Conservation (phyloP, 805 yeast genomes). For the Lachancea cidri region DNA sequence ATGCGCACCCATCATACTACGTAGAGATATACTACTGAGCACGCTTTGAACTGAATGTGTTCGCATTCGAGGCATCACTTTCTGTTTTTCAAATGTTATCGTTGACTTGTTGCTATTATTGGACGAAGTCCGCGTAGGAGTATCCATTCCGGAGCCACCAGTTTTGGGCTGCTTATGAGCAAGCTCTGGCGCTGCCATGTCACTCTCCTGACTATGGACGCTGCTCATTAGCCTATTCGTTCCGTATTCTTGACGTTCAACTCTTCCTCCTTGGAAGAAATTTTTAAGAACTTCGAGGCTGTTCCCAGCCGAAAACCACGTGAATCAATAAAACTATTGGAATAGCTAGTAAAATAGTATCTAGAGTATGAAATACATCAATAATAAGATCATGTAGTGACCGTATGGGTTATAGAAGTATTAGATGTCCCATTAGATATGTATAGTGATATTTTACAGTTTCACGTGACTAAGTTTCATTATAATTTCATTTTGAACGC, state of each 20-base stretch:
- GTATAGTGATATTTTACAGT: background rate
- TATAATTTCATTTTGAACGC: background rate
- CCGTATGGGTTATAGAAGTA: background rate
- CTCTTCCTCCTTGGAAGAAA: background rate
- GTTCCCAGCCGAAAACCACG: background rate
- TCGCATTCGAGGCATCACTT: constrained; percentile 51
- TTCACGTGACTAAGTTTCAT: background rate
- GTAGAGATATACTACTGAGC: constrained; percentile 54
- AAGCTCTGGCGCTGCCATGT: constrained; percentile 10
- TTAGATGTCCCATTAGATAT: background rate
- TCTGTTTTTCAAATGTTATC: constrained; percentile 44
- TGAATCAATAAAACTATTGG: background rate
- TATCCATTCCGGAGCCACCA: constrained; percentile 7
- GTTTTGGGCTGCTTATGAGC: constrained; percentile 10
- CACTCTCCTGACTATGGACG: constrained; percentile 22
- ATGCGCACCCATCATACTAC: constrained; percentile 58
- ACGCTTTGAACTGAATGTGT: constrained; percentile 39
- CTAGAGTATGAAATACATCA: too few species aligned
- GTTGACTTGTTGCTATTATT: constrained; percentile 15
- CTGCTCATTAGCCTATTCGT: constrained; percentile 17
- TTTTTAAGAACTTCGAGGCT: background rate
- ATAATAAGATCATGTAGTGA: background rate
- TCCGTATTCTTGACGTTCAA: background rate
- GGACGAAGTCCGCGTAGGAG: constrained; percentile 7
- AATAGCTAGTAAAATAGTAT: background rate